phyloP scores from a whole-genome alignment of 768 basidiomycete species.

The Tephrocybe sp. region DNA sequence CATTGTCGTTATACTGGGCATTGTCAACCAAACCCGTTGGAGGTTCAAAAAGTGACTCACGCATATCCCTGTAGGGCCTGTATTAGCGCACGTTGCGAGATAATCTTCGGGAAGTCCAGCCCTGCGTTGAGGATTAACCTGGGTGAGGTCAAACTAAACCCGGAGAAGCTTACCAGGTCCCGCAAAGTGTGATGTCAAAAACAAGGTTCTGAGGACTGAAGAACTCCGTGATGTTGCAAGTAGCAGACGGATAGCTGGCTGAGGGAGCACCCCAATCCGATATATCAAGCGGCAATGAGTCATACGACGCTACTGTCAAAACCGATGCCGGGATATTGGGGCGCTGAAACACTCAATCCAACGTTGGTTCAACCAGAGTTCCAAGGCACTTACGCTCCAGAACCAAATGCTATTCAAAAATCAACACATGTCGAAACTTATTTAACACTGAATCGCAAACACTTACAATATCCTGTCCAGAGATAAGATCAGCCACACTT shows the following conservation, averaged over 20 bases:
- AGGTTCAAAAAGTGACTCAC: conserved; percentile 20
- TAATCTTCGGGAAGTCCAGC: conserved; percentile 45
- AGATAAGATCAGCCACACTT: background rate
- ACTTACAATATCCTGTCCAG: conserved; percentile 27
- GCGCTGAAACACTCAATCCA: conserved; percentile 26
- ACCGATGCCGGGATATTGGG: conserved; percentile 38
- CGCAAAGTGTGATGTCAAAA: conserved; percentile 56
- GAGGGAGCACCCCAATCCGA: conserved; percentile 44
- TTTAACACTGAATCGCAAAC: background rate
- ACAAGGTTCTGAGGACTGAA: conserved; percentile 49
- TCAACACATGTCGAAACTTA: too few species aligned
- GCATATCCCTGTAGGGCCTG: conserved; percentile 35
- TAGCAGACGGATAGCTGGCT: conserved; percentile 36
- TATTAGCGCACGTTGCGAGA: conserved; percentile 32
- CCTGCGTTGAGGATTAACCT: conserved; percentile 22
- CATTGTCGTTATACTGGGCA: conserved; percentile 49
- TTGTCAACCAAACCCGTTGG: conserved; percentile 3
- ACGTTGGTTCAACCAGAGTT: conserved; percentile 16
- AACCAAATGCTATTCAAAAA: conserved; percentile 41
- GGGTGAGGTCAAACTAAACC: background rate
- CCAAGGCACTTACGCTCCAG: conserved; percentile 38
- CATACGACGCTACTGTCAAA: conserved; percentile 19
- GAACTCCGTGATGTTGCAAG: conserved; percentile 41
- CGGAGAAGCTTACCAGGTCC: conserved; percentile 32
- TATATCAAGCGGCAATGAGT: conserved; percentile 32